Evolutionary conservation across 140 eudicot species (phyloP).

Genomic region (Ambrosia hybrid): DNA sequence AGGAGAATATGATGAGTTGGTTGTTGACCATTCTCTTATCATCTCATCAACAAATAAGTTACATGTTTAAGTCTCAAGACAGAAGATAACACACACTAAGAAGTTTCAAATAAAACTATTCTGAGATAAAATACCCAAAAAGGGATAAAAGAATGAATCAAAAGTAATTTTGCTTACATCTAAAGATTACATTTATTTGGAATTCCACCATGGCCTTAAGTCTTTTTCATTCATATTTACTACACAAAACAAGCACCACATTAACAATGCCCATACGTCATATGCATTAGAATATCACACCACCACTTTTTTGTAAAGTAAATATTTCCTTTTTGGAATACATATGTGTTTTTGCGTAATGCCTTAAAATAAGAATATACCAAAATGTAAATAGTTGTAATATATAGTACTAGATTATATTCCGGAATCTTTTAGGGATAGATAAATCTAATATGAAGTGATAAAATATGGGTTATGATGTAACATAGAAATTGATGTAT

Average conservation of each 20-base stretch:
- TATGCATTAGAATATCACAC: conserved; percentile 13
- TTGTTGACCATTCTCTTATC: no score
- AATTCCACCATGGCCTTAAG: conserved; percentile 5
- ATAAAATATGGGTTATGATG: no score
- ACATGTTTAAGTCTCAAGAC: neutral
- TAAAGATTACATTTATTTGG: neutral
- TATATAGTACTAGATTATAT: no score
- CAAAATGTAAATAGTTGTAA: neutral
- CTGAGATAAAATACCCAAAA: neutral
- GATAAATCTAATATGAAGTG: no score
- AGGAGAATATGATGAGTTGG: no score
- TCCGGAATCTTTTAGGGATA: no score
- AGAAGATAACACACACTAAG: no score
- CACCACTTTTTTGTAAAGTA: neutral
- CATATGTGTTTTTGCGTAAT: neutral
- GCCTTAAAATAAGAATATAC: neutral
- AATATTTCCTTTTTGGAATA: neutral
- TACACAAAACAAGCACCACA: conserved; percentile 13
- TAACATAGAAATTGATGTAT: no score
- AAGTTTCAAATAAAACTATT: no score
- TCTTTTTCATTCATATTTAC: conserved; percentile 22
- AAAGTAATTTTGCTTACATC: conserved; percentile 19
- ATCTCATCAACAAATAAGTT: neutral
- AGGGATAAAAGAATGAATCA: neutral
- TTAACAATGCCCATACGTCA: conserved; percentile 22